Base-by-base conservation (phyloP, 805 yeast genomes). In the Ogataea salicorniae region DNA sequence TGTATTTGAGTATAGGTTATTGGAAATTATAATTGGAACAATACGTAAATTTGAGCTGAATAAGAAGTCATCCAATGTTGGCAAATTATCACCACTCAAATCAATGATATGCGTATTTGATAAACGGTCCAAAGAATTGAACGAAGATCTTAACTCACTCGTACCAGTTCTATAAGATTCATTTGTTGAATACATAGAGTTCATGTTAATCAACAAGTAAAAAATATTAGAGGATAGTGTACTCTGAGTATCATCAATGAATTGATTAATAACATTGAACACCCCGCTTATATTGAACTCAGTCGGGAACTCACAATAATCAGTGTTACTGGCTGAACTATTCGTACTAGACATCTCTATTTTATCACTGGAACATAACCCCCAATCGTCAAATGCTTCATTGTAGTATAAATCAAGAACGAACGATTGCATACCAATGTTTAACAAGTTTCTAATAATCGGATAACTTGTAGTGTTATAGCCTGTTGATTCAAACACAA, bases 361-460 rank as follows among this genome's bases (percentile, higher is more conserved):
- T 9, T 4, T 26, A 26, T 26, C 11, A 26, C 13, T 9, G 11
- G 31, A 26, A 53, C 87, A 81, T 3, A 81, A 60, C 53, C 80
- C 83, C 79, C 85, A 81, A 47, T 63, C 67, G 9, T 49, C 43
- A 3, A 71, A 63, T 38, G 64, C 55, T 43, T 75, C 77, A 55
- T 77, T 78, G 72, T 79, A 76, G 60, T 81, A 82, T 26, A 83
- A 46, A 56, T 84, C 87, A 4, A 82, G 44, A 46, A 68, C 63
- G n/a, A 80, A 59, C 0, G 72, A 61, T 45, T 73, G 75, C 1
- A 74, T 64, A 0, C 86, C 86, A 2, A 63, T 62, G 35, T 61
- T 55, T 39, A 83, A 53, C 17, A 80, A 42, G 0, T 52, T 46
- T 5, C 55, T 45, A 2, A 76, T 53, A 1, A 51, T 47, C 1